Base-by-base conservation (phyloP, 768 basidiomycete species). In the Phylloporus sp. region DNA sequence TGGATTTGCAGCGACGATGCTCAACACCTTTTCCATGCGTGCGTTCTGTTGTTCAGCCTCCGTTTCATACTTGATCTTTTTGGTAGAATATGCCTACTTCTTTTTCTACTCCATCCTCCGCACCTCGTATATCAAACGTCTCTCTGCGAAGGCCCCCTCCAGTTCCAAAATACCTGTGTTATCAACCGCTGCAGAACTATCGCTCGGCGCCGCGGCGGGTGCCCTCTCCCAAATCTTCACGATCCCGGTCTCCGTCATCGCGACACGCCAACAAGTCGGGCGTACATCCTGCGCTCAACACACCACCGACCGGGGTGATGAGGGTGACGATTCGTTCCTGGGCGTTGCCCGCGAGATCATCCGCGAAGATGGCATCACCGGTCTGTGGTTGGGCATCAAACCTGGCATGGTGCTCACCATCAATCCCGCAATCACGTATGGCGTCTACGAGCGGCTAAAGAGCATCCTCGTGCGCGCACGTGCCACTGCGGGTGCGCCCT, bases 1-100 rank as follows among this genome's bases (percentile, higher is more conserved):
- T 39, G 97, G 97, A 2, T 99, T 97, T 67, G 79, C 84, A 31
- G 97, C 97, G 22, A 97, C 91, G 36, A 98, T 98, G 95, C 74
- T 98, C 59, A 97, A 97, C 70, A 97, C 93, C 2, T 99, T 99
- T 70, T 95, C 93, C 32, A 90, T 88, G 84, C 94, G 95, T 94
- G 64, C 36, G 53, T 60, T 57, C 5, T 11, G 26, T 28, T 5
- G n/a, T 27, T 16, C 18, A 16, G n/a, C 6, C 29, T 29, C 6
- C 11, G 3, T 31, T 4, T 39, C 40, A 32, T 32, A 23, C 22
- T 27, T n/a, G 28, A 45, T 28, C 39, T 23, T n/a, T n/a, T 4
- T 28, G 27, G 11, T 56, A 97, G 95, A 97, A 82, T 97, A 95
- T 65, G 95, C 97, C 23, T 99, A 99, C 74, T 99, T 99, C 79